Percentiles rank a stretch among this genome's conserved stretches.
Conservation (phyloP, 2,329 filamentous ascomycete genomes). For the Scortechinia acanthostroma region DNA sequence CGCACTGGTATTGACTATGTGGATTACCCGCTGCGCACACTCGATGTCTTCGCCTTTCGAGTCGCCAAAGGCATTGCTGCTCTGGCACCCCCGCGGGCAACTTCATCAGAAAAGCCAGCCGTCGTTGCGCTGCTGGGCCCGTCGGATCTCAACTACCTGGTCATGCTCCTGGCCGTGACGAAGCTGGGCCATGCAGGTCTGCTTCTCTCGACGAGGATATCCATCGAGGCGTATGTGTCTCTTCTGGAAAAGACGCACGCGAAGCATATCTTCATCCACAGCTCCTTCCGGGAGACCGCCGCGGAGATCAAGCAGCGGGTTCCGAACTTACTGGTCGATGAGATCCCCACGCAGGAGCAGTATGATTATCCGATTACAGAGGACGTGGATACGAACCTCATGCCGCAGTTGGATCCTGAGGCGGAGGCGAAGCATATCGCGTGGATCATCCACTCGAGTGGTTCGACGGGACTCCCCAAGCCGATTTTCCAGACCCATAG, state of each 20-base stretch:
- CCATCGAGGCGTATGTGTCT: conserved; percentile 25
- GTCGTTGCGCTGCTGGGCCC: conserved; percentile 25
- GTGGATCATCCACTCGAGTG: conserved; percentile 36
- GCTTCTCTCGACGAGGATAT: conserved; percentile 31
- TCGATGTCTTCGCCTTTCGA: too few relatives aligned
- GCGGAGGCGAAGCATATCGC: conserved; percentile 14
- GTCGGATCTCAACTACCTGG: conserved; percentile 29
- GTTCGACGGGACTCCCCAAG: conserved; percentile 36
- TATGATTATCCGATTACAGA: not conserved
- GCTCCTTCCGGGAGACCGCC: conserved; percentile 12
- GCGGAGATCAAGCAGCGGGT: conserved; percentile 9
- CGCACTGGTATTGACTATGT: too few relatives aligned
- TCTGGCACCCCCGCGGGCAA: too few relatives aligned
- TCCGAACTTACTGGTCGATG: conserved; percentile 11
- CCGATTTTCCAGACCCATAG: conserved; percentile 31
- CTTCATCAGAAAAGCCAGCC: not conserved
- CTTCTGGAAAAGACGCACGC: conserved; percentile 25
- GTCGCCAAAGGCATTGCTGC: too few relatives aligned
- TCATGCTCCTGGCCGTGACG: conserved; percentile 32
- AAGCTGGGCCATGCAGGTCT: conserved; percentile 32
- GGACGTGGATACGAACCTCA: conserved; percentile 1
- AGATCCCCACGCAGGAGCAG: conserved; percentile 9
- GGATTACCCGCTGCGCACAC: too few relatives aligned
- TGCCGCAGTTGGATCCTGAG: conserved; percentile 4
- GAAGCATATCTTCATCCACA: conserved; percentile 19